phyloP scores from a whole-genome alignment of 2,329 filamentous ascomycete genomes.

The Graphiopsis chlorocephala region DNA sequence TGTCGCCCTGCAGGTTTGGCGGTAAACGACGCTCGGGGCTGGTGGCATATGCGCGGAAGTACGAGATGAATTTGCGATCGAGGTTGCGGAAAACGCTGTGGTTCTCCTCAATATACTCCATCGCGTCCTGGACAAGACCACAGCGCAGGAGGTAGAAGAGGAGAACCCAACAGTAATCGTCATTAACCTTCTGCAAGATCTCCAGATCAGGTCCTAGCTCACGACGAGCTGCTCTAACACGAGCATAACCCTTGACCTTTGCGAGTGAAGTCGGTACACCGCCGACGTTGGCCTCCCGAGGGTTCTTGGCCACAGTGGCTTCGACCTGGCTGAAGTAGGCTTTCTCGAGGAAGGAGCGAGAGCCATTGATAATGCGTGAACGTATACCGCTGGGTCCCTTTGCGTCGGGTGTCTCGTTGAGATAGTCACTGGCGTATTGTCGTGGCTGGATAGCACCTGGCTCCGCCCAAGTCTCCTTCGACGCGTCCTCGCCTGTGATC shows the following conservation, averaged over 20 bases:
- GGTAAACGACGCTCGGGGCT: constrained; percentile 74
- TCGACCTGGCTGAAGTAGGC: constrained; percentile 79
- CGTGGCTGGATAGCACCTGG: constrained; percentile 70
- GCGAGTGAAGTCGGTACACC: constrained; percentile 83
- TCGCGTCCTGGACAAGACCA: constrained; percentile 79
- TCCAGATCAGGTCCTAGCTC: constrained; percentile 78
- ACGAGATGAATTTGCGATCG: constrained; percentile 84
- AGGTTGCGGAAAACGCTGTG: constrained; percentile 80
- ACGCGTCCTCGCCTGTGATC: constrained; percentile 71
- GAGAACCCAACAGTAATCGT: constrained; percentile 86
- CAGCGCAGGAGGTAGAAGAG: constrained; percentile 88
- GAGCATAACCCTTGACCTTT: constrained; percentile 90
- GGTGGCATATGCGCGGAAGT: constrained; percentile 79
- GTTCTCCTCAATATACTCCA: constrained; percentile 79
- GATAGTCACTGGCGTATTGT: constrained; percentile 71
- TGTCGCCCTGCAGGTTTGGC: constrained; percentile 77
- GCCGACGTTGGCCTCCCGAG: constrained; percentile 82
- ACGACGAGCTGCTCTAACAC: constrained; percentile 73
- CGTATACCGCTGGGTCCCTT: constrained; percentile 64
- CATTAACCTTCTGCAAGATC: constrained; percentile 65
- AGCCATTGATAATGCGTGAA: constrained; percentile 76
- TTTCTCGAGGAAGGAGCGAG: constrained; percentile 75
- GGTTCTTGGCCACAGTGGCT: constrained; percentile 73
- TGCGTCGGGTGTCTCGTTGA: constrained; percentile 70
- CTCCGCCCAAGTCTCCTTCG: constrained; percentile 57